Conservation (phyloP, 78 protist genomes). For the slime mould (Dictyostelium discoideum) region dicty_2.7 NC_007090.3:1229501-1230000, state of each 20-base stretch:
- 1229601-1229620: slow-evolving; percentile 81
- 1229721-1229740: slow-evolving; percentile 66
- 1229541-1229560: slow-evolving; percentile 37
- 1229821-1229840: too few relatives aligned
- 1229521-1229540: slow-evolving; percentile 47
- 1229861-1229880: not conserved
- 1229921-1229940: slow-evolving; percentile 55
- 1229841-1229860: too few relatives aligned
- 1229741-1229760: slow-evolving; percentile 33
- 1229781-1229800: slow-evolving; percentile 78
- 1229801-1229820: not conserved
- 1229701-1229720: slow-evolving; percentile 66
- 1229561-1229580: slow-evolving; percentile 44
- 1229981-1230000: slow-evolving; percentile 33
- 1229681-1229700: slow-evolving; percentile 35
- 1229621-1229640: slow-evolving; percentile 79
- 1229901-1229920: slow-evolving; percentile 54
- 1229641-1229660: slow-evolving; percentile 81
- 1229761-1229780: slow-evolving; percentile 80
- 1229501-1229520: slow-evolving; percentile 61
- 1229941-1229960: slow-evolving; percentile 58
- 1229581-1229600: slow-evolving; percentile 76
- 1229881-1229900: not conserved
- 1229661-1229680: slow-evolving; percentile 45
- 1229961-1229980: slow-evolving; percentile 6